These are phyloP conservation scores for Chalciporus chontae DNA, from an alignment of 768 basidiomycete genomes.

Conservation along the genomic window DNA sequence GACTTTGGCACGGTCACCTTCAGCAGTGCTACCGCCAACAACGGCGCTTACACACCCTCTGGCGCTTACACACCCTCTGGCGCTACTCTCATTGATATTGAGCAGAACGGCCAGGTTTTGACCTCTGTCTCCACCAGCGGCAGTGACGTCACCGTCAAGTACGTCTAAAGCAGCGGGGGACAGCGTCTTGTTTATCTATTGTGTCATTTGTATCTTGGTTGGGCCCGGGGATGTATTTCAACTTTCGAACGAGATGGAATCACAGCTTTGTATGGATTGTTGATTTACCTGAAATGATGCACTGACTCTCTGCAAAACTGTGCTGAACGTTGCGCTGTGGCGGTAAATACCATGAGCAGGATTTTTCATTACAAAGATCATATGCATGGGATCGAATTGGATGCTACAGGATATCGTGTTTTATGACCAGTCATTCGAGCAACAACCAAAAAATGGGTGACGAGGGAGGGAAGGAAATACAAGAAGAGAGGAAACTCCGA, in stretches of 20 bases:
- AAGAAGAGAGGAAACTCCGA: neutral
- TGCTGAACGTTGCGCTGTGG: too few relatives aligned
- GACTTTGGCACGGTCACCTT: constrained; percentile 23
- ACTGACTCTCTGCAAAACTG: too few relatives aligned
- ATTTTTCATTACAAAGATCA: too few relatives aligned
- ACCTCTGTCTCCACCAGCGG: constrained; percentile 11
- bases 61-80: too few relatives aligned
- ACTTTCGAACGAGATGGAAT: neutral
- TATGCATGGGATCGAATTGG: neutral
- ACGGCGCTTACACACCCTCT: constrained; percentile 7
- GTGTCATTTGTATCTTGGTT: neutral
- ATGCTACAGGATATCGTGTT: constrained; percentile 1
- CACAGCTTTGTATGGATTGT: neutral
- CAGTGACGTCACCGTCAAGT: constrained; percentile 2
- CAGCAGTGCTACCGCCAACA: constrained; percentile 6
- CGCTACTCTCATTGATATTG: constrained; percentile 11
- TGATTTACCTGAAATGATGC: too few relatives aligned
- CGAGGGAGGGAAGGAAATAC: constrained; percentile 2
- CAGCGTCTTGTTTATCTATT: neutral
- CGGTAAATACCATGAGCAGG: too few relatives aligned
- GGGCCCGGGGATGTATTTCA: neutral
- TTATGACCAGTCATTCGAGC: neutral
- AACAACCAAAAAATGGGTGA: constrained; percentile 1
- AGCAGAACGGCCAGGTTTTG: constrained; percentile 5
- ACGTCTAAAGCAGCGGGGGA: neutral